Evolutionary conservation across 2,329 filamentous ascomycete species (phyloP).

Genomic region (Aspergillus sp.): DNA sequence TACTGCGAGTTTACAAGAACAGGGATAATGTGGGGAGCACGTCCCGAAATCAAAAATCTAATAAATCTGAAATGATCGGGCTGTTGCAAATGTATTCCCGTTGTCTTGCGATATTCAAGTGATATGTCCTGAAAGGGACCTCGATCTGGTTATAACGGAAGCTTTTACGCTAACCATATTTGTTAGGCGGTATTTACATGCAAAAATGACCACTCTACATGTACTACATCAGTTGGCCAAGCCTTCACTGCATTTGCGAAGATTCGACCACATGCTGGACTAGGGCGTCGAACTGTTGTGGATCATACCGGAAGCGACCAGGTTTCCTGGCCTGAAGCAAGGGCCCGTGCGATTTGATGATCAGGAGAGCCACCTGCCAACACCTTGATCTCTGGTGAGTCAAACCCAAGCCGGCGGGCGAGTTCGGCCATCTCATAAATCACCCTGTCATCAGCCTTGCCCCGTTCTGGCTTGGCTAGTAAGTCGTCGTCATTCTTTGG

Average conservation of each 20-base stretch:
- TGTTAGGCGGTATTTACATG: not conserved
- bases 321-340: slow-evolving; percentile 22
- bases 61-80: not conserved
- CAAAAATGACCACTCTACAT: no score
- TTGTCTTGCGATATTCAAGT: not conserved
- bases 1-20: not conserved
- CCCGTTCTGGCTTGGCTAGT: slow-evolving; percentile 11
- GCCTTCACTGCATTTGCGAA: slow-evolving; percentile 17
- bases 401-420: slow-evolving; percentile 18
- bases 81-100: not conserved
- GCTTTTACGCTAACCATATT: not conserved
- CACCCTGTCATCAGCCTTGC: slow-evolving; percentile 15
- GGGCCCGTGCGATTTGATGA: slow-evolving; percentile 14
- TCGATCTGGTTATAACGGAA: not conserved
- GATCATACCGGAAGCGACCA: slow-evolving; percentile 16
- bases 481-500: slow-evolving; percentile 12
- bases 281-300: slow-evolving; percentile 14
- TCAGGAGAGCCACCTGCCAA: slow-evolving; percentile 20
- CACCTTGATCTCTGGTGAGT: slow-evolving; percentile 13
- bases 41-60: not conserved
- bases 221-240: no score
- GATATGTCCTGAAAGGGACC: not conserved
- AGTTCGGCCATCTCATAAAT: slow-evolving; percentile 23
- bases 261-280: slow-evolving; percentile 17
- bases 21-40: not conserved